Base-by-base conservation (phyloP, 805 yeast species). In the Pichia gijzeniarum region DNA sequence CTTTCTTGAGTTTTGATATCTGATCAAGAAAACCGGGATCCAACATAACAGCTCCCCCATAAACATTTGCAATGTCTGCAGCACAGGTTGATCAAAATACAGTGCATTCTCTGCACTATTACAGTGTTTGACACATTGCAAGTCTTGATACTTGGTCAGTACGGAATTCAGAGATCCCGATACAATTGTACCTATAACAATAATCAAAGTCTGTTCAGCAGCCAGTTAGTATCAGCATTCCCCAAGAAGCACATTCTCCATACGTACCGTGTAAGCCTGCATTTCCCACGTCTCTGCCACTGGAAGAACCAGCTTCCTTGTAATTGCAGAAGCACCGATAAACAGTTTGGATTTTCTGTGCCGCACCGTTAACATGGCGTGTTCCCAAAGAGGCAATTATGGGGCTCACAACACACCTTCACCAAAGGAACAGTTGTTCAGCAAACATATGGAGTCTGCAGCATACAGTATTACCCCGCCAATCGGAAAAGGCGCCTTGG, bases 41-140 rank as follows among this genome's bases (percentile, higher is more conserved):
- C 70, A 64, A 44, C 69, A 64, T 4, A 62, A 45, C 48, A 76
- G 62, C 57, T 85, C 95, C 20, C 90, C 95, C 4, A 82, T 59
- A 56, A 85, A 85, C 93, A 85, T 85, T 62, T 85, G 91, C 17
- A 82, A 64, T 2, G 93, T 80, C 59, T 85, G 93, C 31, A 85
- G 59, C 7, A 82, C 87, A 0, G 95, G 93, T 63, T 85, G 90
- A 53, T 85, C 85, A 56, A 83, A 85, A 47, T 65, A 61, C 32
- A 65, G 61, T 39, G 69, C 77, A n/a, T 63, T 59, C 16, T 72
- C 73, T 5, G 76, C 72, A 38, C 62, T 63, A 30, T 64, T 62
- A 59, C 88, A 82, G 56, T 76, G 59, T 14, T 58, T 66, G 4
- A 85, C 83, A 62, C 87, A 81, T 57, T 82, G 87, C 56, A 79